Base-by-base conservation (phyloP, 352 stramenopile species). In the Globisporangium abappressorium region DNA sequence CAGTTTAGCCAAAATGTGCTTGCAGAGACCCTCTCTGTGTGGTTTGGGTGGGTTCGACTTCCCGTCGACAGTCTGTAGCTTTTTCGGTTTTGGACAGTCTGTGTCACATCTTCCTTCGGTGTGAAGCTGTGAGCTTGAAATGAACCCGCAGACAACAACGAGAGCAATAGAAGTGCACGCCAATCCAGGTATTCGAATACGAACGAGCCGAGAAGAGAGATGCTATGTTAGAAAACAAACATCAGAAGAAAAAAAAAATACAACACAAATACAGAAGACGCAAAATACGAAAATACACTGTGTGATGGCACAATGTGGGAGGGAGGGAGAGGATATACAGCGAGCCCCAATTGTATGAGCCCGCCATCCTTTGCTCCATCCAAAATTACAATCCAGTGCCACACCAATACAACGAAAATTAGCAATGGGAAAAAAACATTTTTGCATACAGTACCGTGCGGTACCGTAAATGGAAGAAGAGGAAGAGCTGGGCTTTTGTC, bases 401-500 rank as follows among this genome's bases (percentile, higher is more conserved):
- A 33, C 11, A 22, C 18, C 6, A 51, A 49, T 12, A 51, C 8
- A 22, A n/a, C 41, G 18, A 51, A 51, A 22, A 11, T n/a, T 51
- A 22, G 15, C 43, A 51, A 46, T 22, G 15, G 43, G 7, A 22
- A 49, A 51, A 22, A 0, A 51, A 22, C 41, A 1, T 1, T n/a
- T 38, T 38, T 38, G 8, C 34, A 15, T 22, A 22, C 43, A 3
- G 43, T 51, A 51, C 43, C 15, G 43, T 22, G 43, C 43, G 15
- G 43, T 51, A n/a, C 43, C 43, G 43, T 51, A 51, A 51, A 51
- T 51, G 43, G 43, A 51, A 51, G 43, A n/a, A 47, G 41, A 9
- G 14, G 4, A 47, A 38, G 20, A 47, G 41, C 41, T n/a, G 20
- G 15, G 15, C 43, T 22, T 51, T 22, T 51, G 43, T 51, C 43